These are phyloP conservation scores for Nannochloropsis salina DNA, from an alignment of 108 stramenopile species.

Conservation along the genomic window DNA sequence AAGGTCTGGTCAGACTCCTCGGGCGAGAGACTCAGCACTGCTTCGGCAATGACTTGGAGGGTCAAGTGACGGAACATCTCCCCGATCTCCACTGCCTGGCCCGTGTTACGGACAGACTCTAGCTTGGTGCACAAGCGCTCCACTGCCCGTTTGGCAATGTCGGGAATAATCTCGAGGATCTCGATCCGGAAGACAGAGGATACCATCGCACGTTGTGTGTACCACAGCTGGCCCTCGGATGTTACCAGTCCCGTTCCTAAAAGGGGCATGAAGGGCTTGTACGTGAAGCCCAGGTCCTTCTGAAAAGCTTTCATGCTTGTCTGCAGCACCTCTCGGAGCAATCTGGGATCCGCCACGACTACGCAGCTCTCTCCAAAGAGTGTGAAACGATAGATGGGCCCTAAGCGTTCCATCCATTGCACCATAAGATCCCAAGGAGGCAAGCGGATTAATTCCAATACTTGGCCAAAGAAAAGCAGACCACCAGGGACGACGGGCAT, in stretches of 20 bases:
- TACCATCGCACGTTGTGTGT: slow-evolving; percentile 48
- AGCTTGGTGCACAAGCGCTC: slow-evolving; percentile 45
- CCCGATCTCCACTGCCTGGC: slow-evolving; percentile 46
- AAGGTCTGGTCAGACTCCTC: slow-evolving; percentile 55
- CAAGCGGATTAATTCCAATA: slow-evolving; percentile 42
- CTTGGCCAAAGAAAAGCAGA: slow-evolving; percentile 52
- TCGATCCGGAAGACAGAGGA: slow-evolving; percentile 49
- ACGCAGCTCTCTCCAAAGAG: slow-evolving; percentile 43
- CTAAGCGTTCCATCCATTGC: slow-evolving; percentile 44
- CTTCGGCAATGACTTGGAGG: slow-evolving; percentile 55
- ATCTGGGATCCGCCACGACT: slow-evolving; percentile 45
- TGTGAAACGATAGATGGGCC: slow-evolving; percentile 44
- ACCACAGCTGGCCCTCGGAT: slow-evolving; percentile 51
- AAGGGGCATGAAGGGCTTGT: slow-evolving; percentile 53
- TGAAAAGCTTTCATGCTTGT: slow-evolving; percentile 46
- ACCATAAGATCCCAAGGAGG: slow-evolving; percentile 57
- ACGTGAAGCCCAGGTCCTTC: slow-evolving; percentile 54
- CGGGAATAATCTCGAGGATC: slow-evolving; percentile 49
- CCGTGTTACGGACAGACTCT: slow-evolving; percentile 28
- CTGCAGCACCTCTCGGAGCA: slow-evolving; percentile 53
- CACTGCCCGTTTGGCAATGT: slow-evolving; percentile 45
- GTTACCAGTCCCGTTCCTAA: slow-evolving; percentile 56
- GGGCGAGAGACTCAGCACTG: slow-evolving; percentile 49
- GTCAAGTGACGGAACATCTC: slow-evolving; percentile 58
- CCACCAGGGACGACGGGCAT: slow-evolving; percentile 40